Evolutionary conservation across 1,139 yeast genomes (phyloP), one percentile per base, ranked within the genome.

Genomic region (Hyphopichia fennica): DNA sequence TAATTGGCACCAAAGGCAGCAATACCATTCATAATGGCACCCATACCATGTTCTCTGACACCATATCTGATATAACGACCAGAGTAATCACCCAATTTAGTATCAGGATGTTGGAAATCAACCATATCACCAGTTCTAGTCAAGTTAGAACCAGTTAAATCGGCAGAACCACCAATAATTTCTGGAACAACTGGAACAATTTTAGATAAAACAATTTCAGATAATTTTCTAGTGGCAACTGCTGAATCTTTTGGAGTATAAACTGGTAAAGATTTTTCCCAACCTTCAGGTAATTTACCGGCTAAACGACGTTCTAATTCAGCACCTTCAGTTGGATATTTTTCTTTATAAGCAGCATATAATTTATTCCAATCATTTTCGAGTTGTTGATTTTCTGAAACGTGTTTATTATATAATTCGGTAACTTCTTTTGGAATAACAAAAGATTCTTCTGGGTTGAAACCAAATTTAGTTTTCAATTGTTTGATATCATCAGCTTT

Each of bases 41-140:
- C 97, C 98, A 93, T 91, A 71, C 90, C 99, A 74, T 95, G 99
- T 77, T 93, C 99, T 75, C 99, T 88, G 52, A 93, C 97, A 82
- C 99, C 99, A 69, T 87, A 93, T 77, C 98, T 87, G 69, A 93
- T 80, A 77, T 93, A 93, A 68, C 97, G 86, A 67, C 99, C 99
- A 47, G 81, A 53, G 77, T 84, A 91, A 65, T 82, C 82, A 72
- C 99, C 99, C 53, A 89, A 76, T 41, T 82, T 83, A 52, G 91
- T 75, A 46, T 82, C 62, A 44, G 93, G 89, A 47, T 95, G 90
- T 79, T 93, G 98, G 95, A 91, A 93, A 70, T 93, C 97, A 54
- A 80, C 81, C 48, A 96, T 87, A 48, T 76, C 84, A 61, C 79
- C 65, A 75, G 95, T 81, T 79, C 95, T 85, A 62, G 99, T 95